Evolutionary conservation across 352 stramenopile genomes (phyloP).

Genomic region (Phytophthora nicotianae): DNA sequence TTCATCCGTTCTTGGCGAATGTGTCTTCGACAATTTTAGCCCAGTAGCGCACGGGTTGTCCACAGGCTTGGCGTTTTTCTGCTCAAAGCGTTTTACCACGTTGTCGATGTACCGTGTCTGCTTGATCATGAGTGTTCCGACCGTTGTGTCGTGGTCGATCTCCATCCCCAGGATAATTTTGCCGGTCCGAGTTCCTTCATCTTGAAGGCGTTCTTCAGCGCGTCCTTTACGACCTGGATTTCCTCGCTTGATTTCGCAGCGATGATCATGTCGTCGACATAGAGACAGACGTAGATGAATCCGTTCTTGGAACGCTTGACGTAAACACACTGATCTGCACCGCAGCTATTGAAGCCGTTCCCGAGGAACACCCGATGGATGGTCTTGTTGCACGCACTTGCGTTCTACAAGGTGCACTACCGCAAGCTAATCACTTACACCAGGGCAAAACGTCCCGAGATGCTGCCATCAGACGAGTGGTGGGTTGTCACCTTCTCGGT

Average conservation of each 20-base stretch:
- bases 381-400: neutral
- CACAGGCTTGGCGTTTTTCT: neutral
- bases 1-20: neutral
- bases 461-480: too few relatives aligned
- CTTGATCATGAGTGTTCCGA: neutral
- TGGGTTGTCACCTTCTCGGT: too few relatives aligned
- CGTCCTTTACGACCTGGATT: neutral
- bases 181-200: neutral
- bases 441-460: too few relatives aligned
- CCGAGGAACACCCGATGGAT: neutral
- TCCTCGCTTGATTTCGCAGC: neutral
- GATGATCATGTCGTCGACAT: neutral
- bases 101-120: slow-evolving; percentile 9
- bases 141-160: neutral
- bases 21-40: neutral
- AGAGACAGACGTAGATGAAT: neutral
- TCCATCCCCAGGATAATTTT: neutral
- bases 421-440: too few relatives aligned
- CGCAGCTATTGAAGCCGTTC: neutral
- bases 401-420: too few relatives aligned
- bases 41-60: neutral
- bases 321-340: neutral
- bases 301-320: neutral
- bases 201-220: neutral
- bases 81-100: neutral